Evolutionary conservation across 108 stramenopile species (phyloP).

Genomic region (Pseudonitzschia delicatissima): DNA sequence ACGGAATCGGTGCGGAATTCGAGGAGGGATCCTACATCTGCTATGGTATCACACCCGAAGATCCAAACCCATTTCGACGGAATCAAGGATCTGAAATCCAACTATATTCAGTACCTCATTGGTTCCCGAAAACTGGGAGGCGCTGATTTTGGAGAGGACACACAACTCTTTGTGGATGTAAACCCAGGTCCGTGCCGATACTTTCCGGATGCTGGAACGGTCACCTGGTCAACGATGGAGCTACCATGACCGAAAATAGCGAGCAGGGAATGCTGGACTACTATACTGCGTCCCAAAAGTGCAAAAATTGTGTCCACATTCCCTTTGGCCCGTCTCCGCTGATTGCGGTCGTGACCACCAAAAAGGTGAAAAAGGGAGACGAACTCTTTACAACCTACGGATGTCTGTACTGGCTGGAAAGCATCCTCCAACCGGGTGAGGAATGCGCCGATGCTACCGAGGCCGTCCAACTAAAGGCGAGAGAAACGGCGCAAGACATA

Average conservation of each 20-base stretch:
- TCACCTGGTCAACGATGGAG: constrained; percentile 49
- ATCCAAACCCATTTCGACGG: constrained; percentile 5
- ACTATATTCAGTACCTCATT: constrained; percentile 37
- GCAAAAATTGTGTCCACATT: constrained; percentile 37
- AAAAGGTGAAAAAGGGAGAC: constrained; percentile 25
- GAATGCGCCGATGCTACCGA: background rate
- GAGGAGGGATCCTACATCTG: constrained; percentile 8
- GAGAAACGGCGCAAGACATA: constrained; percentile 22
- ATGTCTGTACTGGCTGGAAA: constrained; percentile 24
- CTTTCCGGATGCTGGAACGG: constrained; percentile 21
- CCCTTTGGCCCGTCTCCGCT: constrained; percentile 34
- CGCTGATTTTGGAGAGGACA: constrained; percentile 16
- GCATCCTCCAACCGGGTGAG: background rate
- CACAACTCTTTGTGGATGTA: constrained; percentile 34
- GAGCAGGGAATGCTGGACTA: constrained; percentile 31
- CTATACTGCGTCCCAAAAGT: constrained; percentile 18
- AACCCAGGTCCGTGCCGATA: constrained; percentile 31
- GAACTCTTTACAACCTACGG: constrained; percentile 34
- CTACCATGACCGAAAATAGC: constrained; percentile 26
- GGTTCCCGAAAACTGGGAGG: constrained; percentile 13
- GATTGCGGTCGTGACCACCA: constrained; percentile 24
- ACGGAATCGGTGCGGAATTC: constrained; percentile 39
- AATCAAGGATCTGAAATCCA: background rate
- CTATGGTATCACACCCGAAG: constrained; percentile 11
- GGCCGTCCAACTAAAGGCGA: constrained; percentile 15